Conservation (phyloP, 2,329 filamentous ascomycete species). For the Cercospora citrullina region DNA sequence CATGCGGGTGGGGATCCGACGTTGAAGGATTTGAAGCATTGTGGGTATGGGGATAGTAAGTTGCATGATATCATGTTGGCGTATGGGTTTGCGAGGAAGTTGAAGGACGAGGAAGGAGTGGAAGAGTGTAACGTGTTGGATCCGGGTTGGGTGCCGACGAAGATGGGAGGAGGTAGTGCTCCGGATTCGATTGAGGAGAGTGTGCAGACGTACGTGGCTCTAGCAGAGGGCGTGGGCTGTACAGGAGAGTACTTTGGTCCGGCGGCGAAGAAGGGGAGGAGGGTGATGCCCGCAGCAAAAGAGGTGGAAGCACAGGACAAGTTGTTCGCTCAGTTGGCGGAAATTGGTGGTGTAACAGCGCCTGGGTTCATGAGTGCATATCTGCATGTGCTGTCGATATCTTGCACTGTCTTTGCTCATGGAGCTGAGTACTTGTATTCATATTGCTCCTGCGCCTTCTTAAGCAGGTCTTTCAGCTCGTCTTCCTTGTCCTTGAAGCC, state of each 20-base stretch:
- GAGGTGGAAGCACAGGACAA: constrained; percentile 11
- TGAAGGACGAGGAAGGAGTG: constrained; percentile 6
- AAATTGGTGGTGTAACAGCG: constrained; percentile 3
- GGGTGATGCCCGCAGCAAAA: neutral
- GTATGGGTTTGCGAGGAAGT: constrained; percentile 6
- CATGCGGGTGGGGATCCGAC: constrained; percentile 8
- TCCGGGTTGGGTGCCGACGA: constrained; percentile 19
- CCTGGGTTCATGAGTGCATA: neutral
- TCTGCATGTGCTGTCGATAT: neutral
- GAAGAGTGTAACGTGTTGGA: constrained; percentile 16
- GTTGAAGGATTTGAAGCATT: constrained; percentile 7
- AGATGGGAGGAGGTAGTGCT: constrained; percentile 13
- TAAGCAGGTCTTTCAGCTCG: constrained; percentile 39
- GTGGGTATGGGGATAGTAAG: constrained; percentile 16
- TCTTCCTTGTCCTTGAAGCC: constrained; percentile 52
- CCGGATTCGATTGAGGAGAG: constrained; percentile 14
- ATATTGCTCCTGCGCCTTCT: constrained; percentile 49
- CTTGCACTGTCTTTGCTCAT: neutral
- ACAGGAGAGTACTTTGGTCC: constrained; percentile 16
- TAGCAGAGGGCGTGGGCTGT: constrained; percentile 12
- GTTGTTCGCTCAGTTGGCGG: constrained; percentile 9
- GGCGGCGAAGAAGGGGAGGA: constrained; percentile 8
- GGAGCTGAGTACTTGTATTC: constrained; percentile 45
- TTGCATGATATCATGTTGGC: constrained; percentile 17
- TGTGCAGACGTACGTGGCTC: constrained; percentile 16